Base-by-base conservation (phyloP, 805 yeast species). In the Starmerella sp. region DNA sequence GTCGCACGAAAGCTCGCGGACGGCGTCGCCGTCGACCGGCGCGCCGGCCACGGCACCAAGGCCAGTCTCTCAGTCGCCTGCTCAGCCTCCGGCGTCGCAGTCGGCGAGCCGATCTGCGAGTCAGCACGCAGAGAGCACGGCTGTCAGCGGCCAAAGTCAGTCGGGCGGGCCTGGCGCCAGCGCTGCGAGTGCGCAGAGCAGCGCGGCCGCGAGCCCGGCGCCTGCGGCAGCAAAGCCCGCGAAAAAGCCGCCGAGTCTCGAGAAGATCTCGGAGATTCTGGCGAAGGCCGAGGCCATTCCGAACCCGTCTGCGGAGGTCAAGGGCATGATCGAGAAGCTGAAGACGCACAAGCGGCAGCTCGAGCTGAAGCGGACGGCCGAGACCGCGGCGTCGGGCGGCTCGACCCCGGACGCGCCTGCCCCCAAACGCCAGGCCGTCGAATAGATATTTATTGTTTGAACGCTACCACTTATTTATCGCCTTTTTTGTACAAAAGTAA, bases 241-340 rank as follows among this genome's bases (percentile, higher is more conserved):
- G 14, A 61, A 60, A 52, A 58, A 60, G 17, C 59, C 63, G 4
- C 63, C 63, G 11, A 58, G 68, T 13, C 61, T 61, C 1, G 70
- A 63, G 48, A 59, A 67, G 42, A 68, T 69, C 54, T 62, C 68
- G n/a, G 65, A 67, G 54, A 61, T 69, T 22, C 57, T 69, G 17
- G 69, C 65, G 6, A 65, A 67, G 59, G 72, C 72, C 29, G 68
- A 66, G 55, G 67, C 67, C 53, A 68, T 69, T 44, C 63, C 62
- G 30, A 69, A 69, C 53, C 72, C 72, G 14, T 57, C 69, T 6
- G 66, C 70, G 6, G 62, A 64, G 31, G 65, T 69, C 28, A 56
- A 59, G 45, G 67, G 67, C 36, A 71, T 70, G 45, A 59, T 69
- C 43, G 66, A 64, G 52, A 71, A 69, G 57, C 65, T 69, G 17